Evolutionary conservation across 352 stramenopile species (phyloP), one percentile per base, ranked within the genome.

Genomic region (Pythium phragmiticola): DNA sequence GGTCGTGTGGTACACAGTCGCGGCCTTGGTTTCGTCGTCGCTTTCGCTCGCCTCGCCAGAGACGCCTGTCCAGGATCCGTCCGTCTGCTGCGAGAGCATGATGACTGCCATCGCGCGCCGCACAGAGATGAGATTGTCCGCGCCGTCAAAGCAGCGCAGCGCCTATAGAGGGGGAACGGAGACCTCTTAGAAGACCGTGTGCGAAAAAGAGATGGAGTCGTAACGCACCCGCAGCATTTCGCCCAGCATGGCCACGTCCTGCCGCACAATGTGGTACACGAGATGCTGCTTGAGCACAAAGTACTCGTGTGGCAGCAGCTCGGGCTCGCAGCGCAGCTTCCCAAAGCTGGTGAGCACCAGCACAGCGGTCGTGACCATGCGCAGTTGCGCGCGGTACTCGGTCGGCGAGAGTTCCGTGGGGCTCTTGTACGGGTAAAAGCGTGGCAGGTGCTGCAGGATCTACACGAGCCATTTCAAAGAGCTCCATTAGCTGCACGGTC

Each of bases 241-340:
- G 23, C 75, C 74, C 3, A 96, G 64, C 23, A 91, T 66, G n/a
- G 80, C 59, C 3, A 84, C 62, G 63, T 96, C 85, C 62, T 94
- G 83, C 19, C 84, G 86, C 19, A 84, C 73, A 48, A 97, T 70
- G 14, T 91, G 80, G 56, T 84, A 75, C 21, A 90, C 76, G 43
- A 97, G 72, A 56, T 96, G 85, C 63, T 95, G 80, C 6, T 78
- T 82, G 28, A 97, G 70, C 57, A 96, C 96, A n/a, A 85, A 87
- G 55, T 96, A 96, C 69, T 97, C 90, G 66, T 97, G 88, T 17
- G 89, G 87, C 43, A 97, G 76, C 45, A 97, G 75, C 21, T 96
- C 82, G 17, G 74, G 75, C 33, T 94, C 83, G 55, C 85, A 94
- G 13, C 74, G 73, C 28, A 97, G 67, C 30, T 65, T 76, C 54